phyloP scores from a whole-genome alignment of 129 eudicot species.

The Kitagawia praeruptora region DNA sequence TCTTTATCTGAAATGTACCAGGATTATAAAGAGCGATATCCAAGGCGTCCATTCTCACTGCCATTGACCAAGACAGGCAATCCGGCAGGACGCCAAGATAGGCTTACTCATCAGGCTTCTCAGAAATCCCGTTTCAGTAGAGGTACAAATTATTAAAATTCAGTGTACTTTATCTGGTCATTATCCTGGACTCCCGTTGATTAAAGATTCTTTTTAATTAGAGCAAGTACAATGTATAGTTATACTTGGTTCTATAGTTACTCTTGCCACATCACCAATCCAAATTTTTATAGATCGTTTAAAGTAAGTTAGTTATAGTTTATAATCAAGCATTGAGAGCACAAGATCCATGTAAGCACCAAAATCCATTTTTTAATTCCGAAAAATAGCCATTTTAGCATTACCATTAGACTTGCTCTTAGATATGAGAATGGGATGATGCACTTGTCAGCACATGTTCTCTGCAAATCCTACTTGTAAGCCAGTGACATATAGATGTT shows the following conservation, averaged over 20 bases:
- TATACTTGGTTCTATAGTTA: not conserved
- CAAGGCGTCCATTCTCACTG: conserved; percentile 34
- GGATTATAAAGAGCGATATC: conserved; percentile 20
- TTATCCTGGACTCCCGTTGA: not conserved
- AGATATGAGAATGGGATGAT: no score
- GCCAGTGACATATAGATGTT: no score
- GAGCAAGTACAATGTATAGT: not conserved
- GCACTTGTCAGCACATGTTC: no score
- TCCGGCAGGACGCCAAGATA: conserved; percentile 28
- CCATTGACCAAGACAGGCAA: conserved; percentile 38
- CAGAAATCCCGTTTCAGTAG: conserved; percentile 28
- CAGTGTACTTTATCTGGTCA: not conserved
- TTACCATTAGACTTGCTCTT: no score
- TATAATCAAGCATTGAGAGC: no score
- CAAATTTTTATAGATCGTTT: no score
- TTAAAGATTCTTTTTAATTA: not conserved
- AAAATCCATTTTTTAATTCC: no score
- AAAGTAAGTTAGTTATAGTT: no score
- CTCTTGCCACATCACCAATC: no score
- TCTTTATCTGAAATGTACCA: conserved; percentile 15
- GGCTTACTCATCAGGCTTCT: conserved; percentile 22
- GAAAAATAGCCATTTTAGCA: no score
- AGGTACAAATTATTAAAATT: conserved; percentile 24
- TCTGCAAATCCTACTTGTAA: no score
- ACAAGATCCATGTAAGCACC: no score